Conservation (phyloP, 768 basidiomycete species). For the Mycena haematopus region DNA sequence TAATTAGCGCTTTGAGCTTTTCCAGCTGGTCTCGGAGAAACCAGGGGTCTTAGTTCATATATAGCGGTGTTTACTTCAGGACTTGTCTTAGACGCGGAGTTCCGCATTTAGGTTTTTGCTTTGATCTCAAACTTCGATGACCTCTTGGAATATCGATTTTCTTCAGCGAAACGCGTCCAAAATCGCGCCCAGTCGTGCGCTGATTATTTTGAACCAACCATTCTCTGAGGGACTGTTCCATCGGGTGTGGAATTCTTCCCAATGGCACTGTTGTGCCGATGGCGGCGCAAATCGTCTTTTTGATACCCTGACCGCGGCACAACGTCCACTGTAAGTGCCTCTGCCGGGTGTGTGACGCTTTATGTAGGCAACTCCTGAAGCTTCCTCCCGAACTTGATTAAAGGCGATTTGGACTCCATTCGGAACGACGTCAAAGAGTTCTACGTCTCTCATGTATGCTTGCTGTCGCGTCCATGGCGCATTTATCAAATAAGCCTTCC, state of each 20-base stretch:
- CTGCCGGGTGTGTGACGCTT: conserved; percentile 14
- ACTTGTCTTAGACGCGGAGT: conserved; percentile 15
- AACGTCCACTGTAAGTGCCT: conserved; percentile 27
- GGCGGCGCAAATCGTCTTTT: conserved; percentile 87
- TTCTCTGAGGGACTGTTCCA: conserved; percentile 69
- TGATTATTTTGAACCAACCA: conserved; percentile 92
- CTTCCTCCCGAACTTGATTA: conserved; percentile 85
- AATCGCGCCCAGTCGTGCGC: conserved; percentile 48
- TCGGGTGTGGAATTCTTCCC: conserved; percentile 60
- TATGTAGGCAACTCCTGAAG: conserved; percentile 42
- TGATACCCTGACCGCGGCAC: conserved; percentile 50
- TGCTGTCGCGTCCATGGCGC: background rate
- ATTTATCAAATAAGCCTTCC: conserved; percentile 3
- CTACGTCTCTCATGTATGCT: conserved; percentile 65
- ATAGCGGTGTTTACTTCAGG: background rate
- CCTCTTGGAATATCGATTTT: conserved; percentile 52
- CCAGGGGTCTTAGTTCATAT: conserved; percentile 61
- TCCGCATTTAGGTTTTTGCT: background rate
- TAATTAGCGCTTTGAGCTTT: conserved; percentile 79
- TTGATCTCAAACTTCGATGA: conserved; percentile 31
- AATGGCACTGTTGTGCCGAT: conserved; percentile 78
- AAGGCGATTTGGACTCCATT: conserved; percentile 93
- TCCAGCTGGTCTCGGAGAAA: conserved; percentile 72
- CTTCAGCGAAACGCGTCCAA: conserved; percentile 31
- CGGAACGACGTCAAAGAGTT: conserved; percentile 73